These are phyloP conservation scores for Saccharomycopsis schoenii DNA, from an alignment of 805 yeast genomes.

Conservation along the genomic window DNA sequence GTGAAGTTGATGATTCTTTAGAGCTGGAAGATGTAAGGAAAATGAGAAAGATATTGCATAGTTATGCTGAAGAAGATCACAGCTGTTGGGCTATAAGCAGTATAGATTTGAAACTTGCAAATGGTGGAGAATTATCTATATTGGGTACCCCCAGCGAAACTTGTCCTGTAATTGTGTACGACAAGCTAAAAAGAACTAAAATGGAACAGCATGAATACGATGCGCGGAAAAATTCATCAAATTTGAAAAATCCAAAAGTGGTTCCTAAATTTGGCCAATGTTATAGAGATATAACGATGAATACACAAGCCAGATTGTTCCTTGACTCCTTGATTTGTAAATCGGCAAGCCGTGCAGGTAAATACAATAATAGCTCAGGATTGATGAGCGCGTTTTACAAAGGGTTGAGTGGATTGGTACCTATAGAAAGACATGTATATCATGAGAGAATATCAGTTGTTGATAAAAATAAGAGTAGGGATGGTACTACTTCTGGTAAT, in stretches of 20 bases:
- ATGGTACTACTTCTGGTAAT: background rate
- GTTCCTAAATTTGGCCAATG: slow-evolving; percentile 11
- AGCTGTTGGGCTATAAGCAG: slow-evolving; percentile 16
- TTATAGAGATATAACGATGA: slow-evolving; percentile 7
- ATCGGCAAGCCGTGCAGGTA: background rate
- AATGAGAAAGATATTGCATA: slow-evolving; percentile 9
- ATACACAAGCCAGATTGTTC: slow-evolving; percentile 7
- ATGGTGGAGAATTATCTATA: slow-evolving; percentile 14
- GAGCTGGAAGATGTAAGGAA: slow-evolving; percentile 10
- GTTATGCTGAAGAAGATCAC: background rate
- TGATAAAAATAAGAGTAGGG: background rate
- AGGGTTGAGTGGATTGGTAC: slow-evolving; percentile 3
- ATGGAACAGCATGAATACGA: slow-evolving; percentile 4
- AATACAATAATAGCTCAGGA: background rate
- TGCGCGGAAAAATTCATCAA: background rate
- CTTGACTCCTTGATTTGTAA: background rate
- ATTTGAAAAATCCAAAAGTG: background rate
- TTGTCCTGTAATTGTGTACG: slow-evolving; percentile 8
- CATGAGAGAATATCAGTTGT: background rate
- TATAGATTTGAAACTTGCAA: slow-evolving; percentile 4
- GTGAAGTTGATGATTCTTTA: slow-evolving; percentile 6
- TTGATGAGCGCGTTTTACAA: background rate
- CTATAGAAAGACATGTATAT: slow-evolving; percentile 18
- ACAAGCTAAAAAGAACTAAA: slow-evolving; percentile 6
- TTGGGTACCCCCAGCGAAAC: slow-evolving; percentile 12